Conservation (phyloP, 257 asterid genomes). For the Solanum bulbocastanum region DNA sequence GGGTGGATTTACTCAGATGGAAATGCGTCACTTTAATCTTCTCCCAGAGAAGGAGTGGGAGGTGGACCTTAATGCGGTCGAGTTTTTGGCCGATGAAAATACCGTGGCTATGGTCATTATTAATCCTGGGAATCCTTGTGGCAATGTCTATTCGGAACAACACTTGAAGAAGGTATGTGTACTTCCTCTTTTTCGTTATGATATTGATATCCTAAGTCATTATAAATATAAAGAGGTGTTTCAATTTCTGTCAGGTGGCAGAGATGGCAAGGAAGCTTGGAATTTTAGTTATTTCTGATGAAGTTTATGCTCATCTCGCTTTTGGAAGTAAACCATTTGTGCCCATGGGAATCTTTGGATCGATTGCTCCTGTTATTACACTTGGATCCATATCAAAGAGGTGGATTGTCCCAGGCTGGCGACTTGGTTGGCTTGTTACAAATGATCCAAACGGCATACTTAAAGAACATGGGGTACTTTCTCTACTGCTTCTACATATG, state of each 20-base stretch:
- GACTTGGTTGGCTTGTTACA: conserved; percentile 59
- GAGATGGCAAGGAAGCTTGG: conserved; percentile 51
- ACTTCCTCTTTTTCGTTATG: not conserved
- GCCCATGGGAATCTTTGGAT: conserved; percentile 50
- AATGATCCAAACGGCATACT: conserved; percentile 56
- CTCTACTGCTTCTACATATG: not conserved
- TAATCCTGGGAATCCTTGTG: conserved; percentile 83
- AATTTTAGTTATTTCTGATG: conserved; percentile 55
- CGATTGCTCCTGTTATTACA: conserved; percentile 39
- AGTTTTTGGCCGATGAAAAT: conserved; percentile 54
- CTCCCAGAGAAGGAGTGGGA: conserved; percentile 55
- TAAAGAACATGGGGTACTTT: conserved; percentile 36
- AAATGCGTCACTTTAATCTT: conserved; percentile 58
- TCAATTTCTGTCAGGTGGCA: conserved; percentile 30
- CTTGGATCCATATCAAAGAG: conserved; percentile 64
- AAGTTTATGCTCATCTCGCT: conserved; percentile 52
- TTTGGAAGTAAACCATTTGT: conserved; percentile 40
- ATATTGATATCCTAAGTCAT: not conserved
- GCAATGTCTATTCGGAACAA: conserved; percentile 40
- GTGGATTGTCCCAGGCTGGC: conserved; percentile 80
- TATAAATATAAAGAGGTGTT: not conserved
- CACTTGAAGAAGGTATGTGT: conserved; percentile 45
- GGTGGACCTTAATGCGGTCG: conserved; percentile 44
- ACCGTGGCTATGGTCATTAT: conserved; percentile 60
- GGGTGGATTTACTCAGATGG: conserved; percentile 37